Conservation (phyloP, 2,329 filamentous ascomycete species). For the Cercospora sp. region DNA sequence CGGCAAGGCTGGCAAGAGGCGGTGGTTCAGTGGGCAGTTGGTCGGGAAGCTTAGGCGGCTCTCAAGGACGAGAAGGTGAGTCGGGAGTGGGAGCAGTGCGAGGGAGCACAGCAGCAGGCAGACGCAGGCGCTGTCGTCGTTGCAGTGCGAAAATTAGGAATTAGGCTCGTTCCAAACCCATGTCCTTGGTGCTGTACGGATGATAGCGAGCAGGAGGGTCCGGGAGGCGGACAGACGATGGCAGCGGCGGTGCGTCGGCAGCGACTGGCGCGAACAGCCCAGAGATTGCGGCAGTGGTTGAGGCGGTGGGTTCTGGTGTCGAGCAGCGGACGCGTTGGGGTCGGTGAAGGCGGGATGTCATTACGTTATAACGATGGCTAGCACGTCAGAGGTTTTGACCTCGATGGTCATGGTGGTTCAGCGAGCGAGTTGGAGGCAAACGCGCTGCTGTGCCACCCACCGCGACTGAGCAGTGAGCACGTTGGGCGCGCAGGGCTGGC, state of each 20-base stretch:
- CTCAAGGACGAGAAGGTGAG: not conserved
- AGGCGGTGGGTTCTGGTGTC: not conserved
- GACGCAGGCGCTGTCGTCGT: not conserved
- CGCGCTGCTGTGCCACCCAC: slow-evolving; percentile 11
- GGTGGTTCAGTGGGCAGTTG: not conserved
- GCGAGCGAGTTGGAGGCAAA: not conserved
- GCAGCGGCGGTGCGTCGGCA: not conserved
- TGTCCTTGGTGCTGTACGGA: slow-evolving; percentile 5
- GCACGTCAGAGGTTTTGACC: slow-evolving; percentile 2
- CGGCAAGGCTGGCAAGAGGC: not conserved
- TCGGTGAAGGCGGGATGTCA: slow-evolving; percentile 4
- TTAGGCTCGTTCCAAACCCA: slow-evolving; percentile 12
- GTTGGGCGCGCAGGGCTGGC: not conserved
- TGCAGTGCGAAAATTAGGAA: not conserved
- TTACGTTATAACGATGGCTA: slow-evolving; percentile 8
- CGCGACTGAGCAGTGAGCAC: not conserved
- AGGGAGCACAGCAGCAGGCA: not conserved
- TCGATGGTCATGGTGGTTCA: not conserved
- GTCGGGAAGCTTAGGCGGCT: not conserved
- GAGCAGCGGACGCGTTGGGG: slow-evolving; percentile 1
- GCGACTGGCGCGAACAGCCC: not conserved
- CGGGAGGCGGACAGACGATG: not conserved
- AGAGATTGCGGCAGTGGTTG: not conserved
- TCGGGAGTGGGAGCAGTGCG: not conserved
- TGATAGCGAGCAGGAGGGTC: not conserved